Conservation (phyloP, 805 yeast genomes). For the Metschnikowia kunwiensis region DNA sequence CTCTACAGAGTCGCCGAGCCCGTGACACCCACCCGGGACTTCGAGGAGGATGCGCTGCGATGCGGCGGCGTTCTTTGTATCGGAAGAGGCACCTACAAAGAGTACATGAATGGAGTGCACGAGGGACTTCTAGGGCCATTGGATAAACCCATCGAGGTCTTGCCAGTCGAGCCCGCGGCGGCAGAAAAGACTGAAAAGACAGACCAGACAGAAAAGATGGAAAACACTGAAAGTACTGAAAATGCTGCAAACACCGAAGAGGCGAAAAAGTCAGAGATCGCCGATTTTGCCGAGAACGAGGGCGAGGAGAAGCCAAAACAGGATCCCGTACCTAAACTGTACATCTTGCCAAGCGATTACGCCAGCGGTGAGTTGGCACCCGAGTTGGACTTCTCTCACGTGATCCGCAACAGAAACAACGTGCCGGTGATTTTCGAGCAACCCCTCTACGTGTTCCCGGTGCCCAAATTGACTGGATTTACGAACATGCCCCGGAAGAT, state of each 20-base stretch:
- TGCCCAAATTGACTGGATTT: conserved; percentile 79
- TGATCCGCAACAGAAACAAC: conserved; percentile 31
- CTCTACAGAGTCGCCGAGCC: conserved; percentile 39
- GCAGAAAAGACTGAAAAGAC: conserved; percentile 1
- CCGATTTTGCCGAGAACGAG: conserved; percentile 20
- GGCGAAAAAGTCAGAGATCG: conserved; percentile 4
- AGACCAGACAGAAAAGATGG: too few species aligned
- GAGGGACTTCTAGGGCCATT: conserved; percentile 95
- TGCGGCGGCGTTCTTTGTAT: conserved; percentile 88
- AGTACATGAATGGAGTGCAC: conserved; percentile 83
- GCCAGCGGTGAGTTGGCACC: conserved; percentile 52
- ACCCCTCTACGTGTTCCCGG: conserved; percentile 72
- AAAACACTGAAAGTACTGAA: neutral
- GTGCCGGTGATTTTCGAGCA: conserved; percentile 67
- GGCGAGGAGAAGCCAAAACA: conserved; percentile 23
- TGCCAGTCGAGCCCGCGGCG: conserved; percentile 13
- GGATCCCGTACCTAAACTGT: conserved; percentile 60
- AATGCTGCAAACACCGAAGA: neutral
- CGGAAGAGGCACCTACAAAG: conserved; percentile 96
- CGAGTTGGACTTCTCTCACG: conserved; percentile 45
- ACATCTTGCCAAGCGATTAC: conserved; percentile 59
- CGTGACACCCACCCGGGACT: conserved; percentile 38
- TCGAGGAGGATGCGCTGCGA: conserved; percentile 35
- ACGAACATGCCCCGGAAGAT: conserved; percentile 70
- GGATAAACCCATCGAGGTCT: conserved; percentile 39